phyloP scores from a whole-genome alignment of 176 grass and related monocot species.

The Panicum miliaceum region DNA sequence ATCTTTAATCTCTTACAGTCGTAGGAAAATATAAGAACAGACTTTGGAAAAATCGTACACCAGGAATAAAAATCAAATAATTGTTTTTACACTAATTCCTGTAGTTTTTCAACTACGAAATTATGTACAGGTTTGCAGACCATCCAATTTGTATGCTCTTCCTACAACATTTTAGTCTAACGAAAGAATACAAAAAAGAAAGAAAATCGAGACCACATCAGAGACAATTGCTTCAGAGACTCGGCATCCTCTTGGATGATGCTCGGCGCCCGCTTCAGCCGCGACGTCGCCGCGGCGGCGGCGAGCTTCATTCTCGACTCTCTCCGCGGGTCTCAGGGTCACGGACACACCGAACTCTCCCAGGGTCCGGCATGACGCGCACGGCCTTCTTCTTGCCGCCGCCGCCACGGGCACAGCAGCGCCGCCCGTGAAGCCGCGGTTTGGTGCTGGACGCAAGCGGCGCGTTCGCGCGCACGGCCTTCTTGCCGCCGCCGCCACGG shows the following conservation, averaged over 20 bases:
- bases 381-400: neutral
- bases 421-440: too few species aligned
- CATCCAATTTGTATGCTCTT: neutral
- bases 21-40: neutral
- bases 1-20: too few species aligned
- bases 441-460: constrained; percentile 21
- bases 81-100: constrained; percentile 1
- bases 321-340: neutral
- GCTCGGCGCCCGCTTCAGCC: constrained; percentile 27
- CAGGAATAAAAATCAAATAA: neutral
- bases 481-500: too few species aligned
- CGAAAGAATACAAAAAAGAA: neutral
- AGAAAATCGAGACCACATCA: neutral
- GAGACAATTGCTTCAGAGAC: neutral
- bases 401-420: neutral
- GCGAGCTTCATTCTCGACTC: neutral
- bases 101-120: neutral
- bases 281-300: neutral
- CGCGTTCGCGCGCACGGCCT: constrained; percentile 49
- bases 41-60: neutral
- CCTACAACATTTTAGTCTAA: neutral
- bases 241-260: constrained; percentile 9
- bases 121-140: neutral
- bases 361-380: constrained; percentile 23
- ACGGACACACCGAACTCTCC: neutral